Conservation (phyloP, 805 yeast species). For the Wickerhamomyces ciferrii region DNA sequence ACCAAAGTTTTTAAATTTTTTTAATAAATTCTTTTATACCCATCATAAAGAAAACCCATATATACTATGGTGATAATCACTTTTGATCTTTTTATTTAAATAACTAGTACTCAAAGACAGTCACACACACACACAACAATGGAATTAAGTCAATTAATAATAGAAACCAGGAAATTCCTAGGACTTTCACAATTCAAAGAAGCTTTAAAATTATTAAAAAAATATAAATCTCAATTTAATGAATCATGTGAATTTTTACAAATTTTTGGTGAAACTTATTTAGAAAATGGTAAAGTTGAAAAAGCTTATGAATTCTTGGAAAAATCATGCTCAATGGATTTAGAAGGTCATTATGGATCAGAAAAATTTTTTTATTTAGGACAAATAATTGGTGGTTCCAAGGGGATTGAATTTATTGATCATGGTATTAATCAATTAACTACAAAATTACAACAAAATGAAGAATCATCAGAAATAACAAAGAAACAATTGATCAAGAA, state of each 20-base stretch:
- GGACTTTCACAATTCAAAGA: constrained; percentile 16
- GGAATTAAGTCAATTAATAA: background rate
- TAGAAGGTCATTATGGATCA: constrained; percentile 56
- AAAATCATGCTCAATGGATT: constrained; percentile 64
- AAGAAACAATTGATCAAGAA: constrained; percentile 44
- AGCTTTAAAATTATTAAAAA: constrained; percentile 29
- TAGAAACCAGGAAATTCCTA: background rate
- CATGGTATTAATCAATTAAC: constrained; percentile 56
- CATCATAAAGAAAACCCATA: too few relatives aligned
- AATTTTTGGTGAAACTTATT: constrained; percentile 65
- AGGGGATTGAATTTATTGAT: constrained; percentile 60
- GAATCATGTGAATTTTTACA: constrained; percentile 44
- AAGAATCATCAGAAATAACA: constrained; percentile 21
- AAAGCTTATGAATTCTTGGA: constrained; percentile 62
- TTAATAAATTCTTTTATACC: too few relatives aligned
- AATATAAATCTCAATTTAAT: constrained; percentile 25
- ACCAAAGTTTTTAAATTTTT: too few relatives aligned
- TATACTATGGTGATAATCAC: too few relatives aligned
- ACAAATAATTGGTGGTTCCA: constrained; percentile 79
- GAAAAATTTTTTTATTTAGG: constrained; percentile 90
- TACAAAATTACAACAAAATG: constrained; percentile 27
- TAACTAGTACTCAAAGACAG: too few relatives aligned
- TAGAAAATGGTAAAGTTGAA: constrained; percentile 79
- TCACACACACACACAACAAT: too few relatives aligned
- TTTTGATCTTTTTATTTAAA: too few relatives aligned